Base-by-base conservation (phyloP, 306 rosid species). In the Boehmeria nivea region DNA sequence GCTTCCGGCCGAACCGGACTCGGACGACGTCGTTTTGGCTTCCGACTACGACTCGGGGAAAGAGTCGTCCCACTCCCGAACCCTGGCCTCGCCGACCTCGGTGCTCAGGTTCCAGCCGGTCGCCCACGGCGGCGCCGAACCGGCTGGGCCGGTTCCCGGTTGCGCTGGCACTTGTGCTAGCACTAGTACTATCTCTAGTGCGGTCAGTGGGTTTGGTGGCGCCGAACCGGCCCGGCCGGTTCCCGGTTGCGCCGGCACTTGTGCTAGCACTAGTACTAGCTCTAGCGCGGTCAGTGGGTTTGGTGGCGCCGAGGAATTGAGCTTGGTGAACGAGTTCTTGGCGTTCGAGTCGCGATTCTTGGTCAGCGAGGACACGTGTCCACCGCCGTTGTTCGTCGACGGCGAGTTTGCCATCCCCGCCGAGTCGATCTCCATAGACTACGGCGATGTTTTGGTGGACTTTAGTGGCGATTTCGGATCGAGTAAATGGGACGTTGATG, bases 401-500 rank as follows among this genome's bases (percentile, higher is more conserved):
- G 81, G 72, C 18, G 64, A 70, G 6, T 63, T 63, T 1, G 36
- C 56, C 3, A 26, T 47, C 12, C 1, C 27, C 8, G 48, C 57
- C 1, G 53, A 65, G 2, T n/a, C n/a, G n/a, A n/a, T n/a, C n/a
- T n/a, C n/a, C n/a, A n/a, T n/a, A n/a, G 70, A 51, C 46, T 27
- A 42, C 8, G 51, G 67, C 7, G 86, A 76, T 64, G 24, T 78
- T 15, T 58, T 74, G 10, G 65, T 61, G 25, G 66, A 63, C 48
- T 43, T 78, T 2, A 54, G 68, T 1, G 76, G 55, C 3, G 83
- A 85, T 77, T 72, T 89, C 62, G 74, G 70, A 9, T 80, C 88
- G 1, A 86, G 80, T 75, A 82, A 76, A 59, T 87, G 95, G 95
- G 83, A 84, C 36, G 78, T 84, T 2, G 94, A 90, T 48, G 43